Conservation (phyloP, 2,329 filamentous ascomycete species). For the Penicillium frequentans region DNA sequence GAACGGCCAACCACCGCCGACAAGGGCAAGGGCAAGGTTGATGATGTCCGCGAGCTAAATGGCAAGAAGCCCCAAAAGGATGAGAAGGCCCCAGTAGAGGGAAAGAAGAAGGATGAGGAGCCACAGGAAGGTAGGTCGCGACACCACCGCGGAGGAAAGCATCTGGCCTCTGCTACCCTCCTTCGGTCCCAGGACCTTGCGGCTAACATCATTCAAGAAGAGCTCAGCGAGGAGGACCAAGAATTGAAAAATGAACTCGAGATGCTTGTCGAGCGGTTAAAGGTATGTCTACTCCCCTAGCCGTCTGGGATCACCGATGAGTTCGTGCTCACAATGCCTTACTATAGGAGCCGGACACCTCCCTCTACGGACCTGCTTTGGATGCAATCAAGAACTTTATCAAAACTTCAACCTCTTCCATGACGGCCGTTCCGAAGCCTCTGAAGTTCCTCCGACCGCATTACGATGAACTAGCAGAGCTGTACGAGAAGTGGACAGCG, state of each 20-base stretch:
- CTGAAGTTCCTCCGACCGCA: slow-evolving; percentile 97
- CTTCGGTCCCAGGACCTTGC: slow-evolving; percentile 28
- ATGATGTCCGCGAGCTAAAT: slow-evolving; percentile 63
- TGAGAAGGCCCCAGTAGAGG: slow-evolving; percentile 68
- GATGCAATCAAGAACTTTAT: slow-evolving; percentile 98
- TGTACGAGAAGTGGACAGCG: slow-evolving; percentile 86
- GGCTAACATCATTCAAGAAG: slow-evolving; percentile 61
- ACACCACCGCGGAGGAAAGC: slow-evolving; percentile 7
- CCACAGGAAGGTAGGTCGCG: slow-evolving; percentile 55
- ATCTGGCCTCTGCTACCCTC: slow-evolving; percentile 8
- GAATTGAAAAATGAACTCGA: slow-evolving; percentile 97
- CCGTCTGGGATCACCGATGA: slow-evolving; percentile 20
- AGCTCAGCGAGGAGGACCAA: slow-evolving; percentile 96
- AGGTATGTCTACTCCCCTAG: slow-evolving; percentile 54
- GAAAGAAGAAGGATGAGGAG: slow-evolving; percentile 73
- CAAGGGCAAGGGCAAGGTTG: slow-evolving; percentile 95
- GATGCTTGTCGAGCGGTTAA: slow-evolving; percentile 94
- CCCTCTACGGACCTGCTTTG: slow-evolving; percentile 86
- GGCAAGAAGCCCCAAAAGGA: slow-evolving; percentile 61
- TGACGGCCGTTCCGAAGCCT: slow-evolving; percentile 98
- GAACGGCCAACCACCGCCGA: slow-evolving; percentile 80
- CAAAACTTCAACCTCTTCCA: slow-evolving; percentile 98
- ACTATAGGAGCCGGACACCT: slow-evolving; percentile 74
- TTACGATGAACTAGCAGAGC: slow-evolving; percentile 82
- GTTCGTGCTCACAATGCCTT: slow-evolving; percentile 22